Evolutionary conservation across 257 asterid species (phyloP).

Genomic region (Ajuga chamaepitys): DNA sequence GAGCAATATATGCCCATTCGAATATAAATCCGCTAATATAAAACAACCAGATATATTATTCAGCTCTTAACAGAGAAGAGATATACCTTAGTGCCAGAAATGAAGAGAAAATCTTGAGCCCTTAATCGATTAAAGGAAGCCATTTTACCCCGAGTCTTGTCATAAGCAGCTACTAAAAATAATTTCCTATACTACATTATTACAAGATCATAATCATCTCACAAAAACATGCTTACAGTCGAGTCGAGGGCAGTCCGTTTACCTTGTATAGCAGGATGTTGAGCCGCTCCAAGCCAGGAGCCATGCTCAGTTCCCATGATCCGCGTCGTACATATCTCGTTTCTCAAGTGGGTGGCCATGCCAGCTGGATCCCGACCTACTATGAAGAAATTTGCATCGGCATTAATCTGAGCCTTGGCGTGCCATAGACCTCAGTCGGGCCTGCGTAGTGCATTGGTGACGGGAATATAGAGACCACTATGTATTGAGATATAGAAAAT

Average conservation of each 20-base stretch:
- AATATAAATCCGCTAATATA: too few relatives aligned
- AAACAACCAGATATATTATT: too few relatives aligned
- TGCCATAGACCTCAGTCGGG: slow-evolving; percentile 99
- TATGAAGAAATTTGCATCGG: slow-evolving; percentile 87
- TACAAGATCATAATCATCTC: neutral
- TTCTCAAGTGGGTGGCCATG: slow-evolving; percentile 84
- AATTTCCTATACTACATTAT: neutral
- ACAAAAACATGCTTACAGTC: neutral
- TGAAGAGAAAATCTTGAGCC: slow-evolving; percentile 79
- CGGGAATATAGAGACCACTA: slow-evolving; percentile 89
- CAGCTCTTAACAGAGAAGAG: neutral
- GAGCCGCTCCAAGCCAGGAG: slow-evolving; percentile 85
- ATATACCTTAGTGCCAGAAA: slow-evolving; percentile 92
- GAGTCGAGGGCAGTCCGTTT: neutral
- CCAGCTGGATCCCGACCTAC: slow-evolving; percentile 98
- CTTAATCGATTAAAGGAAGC: slow-evolving; percentile 94
- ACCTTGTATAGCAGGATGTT: slow-evolving; percentile 96
- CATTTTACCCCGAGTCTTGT: slow-evolving; percentile 72
- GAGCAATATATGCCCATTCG: too few relatives aligned
- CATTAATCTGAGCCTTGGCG: slow-evolving; percentile 90
- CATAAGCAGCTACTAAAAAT: slow-evolving; percentile 86
- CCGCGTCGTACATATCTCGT: slow-evolving; percentile 82
- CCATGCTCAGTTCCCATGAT: slow-evolving; percentile 96
- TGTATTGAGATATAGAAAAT: too few relatives aligned
- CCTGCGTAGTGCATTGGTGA: slow-evolving; percentile 99